Evolutionary conservation across 2,329 filamentous ascomycete species (phyloP), one percentile per base, ranked within the genome.

Genomic region (Epichloe bromicola): DNA sequence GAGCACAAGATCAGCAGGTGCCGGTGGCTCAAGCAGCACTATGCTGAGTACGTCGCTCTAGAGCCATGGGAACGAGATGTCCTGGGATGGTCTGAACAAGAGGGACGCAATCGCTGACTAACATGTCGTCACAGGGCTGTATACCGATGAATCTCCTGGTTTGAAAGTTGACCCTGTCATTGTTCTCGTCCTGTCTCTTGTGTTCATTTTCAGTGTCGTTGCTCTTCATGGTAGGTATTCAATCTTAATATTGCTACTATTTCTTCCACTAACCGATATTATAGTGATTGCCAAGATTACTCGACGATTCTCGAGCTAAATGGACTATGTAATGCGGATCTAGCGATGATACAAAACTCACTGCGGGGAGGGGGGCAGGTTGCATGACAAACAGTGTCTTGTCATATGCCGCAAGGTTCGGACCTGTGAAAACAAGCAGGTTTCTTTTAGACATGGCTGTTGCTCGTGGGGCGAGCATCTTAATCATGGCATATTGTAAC

Each of bases 151-250:
- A 76, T 95, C 88, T 58, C 93, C 93, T 53, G 93, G 93, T 56
- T 76, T 98, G 63, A 95, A 96, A 76, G 93, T 98, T 58, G 93
- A 98, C 69, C 93, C 93, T 20, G 93, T 98, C 54, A 90, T 98
- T 58, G 91, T 98, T 57, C 79, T 98, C 65, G 93, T 96, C 60
- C 78, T 98, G 61, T 95, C 88, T 64, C 81, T 98, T 62, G 93
- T 95, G 56, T 98, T 98, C 72, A 98, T 98, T 71, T 96, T 98
- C 75, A 93, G 86, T 65, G 93, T 98, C 65, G 93, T 98, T 64
- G 90, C 89, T 60, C 78, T 98, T 66, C 93, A 98, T 74, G 48
- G 53, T 54, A 51, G 19, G 46, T 54, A 20, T 14, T 36, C 19
- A 30, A 30, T 15, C n/a, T 38, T 14, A 23, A 23, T 7, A 5